Evolutionary conservation across 257 asterid genomes (phyloP).

Genomic region (Cinchona pubescens): DNA sequence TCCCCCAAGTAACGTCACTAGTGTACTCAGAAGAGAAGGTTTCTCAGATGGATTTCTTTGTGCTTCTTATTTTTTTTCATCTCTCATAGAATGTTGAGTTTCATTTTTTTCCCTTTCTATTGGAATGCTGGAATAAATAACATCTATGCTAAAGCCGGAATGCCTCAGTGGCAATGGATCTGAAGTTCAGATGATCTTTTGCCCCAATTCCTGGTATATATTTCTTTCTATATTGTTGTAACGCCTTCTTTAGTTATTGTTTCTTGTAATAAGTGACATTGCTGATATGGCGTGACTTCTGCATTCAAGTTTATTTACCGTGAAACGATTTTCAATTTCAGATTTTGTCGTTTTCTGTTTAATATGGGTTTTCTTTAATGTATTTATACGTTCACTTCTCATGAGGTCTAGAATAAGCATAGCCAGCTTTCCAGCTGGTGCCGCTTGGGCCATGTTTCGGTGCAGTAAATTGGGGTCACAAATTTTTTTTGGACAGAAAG

Average conservation of each 20-base stretch:
- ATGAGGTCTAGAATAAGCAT: neutral
- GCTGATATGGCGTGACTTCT: neutral
- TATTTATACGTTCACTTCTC: neutral
- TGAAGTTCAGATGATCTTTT: neutral
- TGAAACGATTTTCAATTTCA: neutral
- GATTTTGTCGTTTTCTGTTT: neutral
- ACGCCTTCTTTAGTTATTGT: neutral
- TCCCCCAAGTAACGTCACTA: no score
- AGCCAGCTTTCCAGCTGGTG: neutral
- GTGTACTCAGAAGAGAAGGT: neutral
- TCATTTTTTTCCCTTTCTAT: neutral
- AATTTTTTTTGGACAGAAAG: neutral
- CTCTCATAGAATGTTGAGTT: neutral
- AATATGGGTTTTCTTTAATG: neutral
- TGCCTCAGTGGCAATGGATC: neutral
- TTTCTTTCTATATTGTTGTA: neutral
- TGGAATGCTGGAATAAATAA: no score
- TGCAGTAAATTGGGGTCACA: neutral
- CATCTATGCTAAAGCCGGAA: neutral
- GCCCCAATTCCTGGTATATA: neutral
- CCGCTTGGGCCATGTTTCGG: neutral
- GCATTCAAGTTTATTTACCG: neutral
- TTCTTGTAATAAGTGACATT: neutral
- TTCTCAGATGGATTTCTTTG: neutral
- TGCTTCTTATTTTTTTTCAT: neutral